Base-by-base conservation (phyloP, 495 filamentous ascomycete species). In the Neurospora sp. region DNA sequence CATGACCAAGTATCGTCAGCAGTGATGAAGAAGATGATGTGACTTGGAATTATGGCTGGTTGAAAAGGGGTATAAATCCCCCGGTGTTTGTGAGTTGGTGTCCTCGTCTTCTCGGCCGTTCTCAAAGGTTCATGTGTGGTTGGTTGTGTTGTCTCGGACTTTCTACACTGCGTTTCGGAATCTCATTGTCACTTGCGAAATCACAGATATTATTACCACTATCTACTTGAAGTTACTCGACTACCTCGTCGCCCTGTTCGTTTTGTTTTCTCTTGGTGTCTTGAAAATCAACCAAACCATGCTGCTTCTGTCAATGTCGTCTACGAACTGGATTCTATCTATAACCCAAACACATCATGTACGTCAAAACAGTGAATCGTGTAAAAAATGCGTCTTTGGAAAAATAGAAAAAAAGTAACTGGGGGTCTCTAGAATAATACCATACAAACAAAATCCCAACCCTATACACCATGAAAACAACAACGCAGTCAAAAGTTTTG, bases 61-160 rank as follows among this genome's bases (percentile, higher is more conserved):
- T 35, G 46, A 20, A 40, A 48, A 31, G 1, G 1, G 22, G 41
- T 73, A 74, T 75, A 76, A 70, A 75, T 75, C 75, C 75, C 75
- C 75, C 73, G 59, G 42, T 18, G 53, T 18, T 61, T 1, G 7
- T 0, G 0, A 16, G 53, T 35, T 61, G 1, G 1, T 71, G 71
- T 75, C n/a, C 48, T 38, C 38, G 20, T 31, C 35, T 39, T 41
- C 61, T 74, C 40, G 42, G 59, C 8, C 12, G 6, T 61, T 61
- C 53, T 53, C 20, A 27, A 27, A 14, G 1, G 20, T 12, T 53
- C 46, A 53, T 0, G 9, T 22, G n/a, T 48, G 44, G 44, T 10
- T 22, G 44, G 44, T 10, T 44, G 41, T 18, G 40, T 44, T 44
- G 41, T 44, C 41, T 48, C 10, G 11, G 20, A 53, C 46, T 53